Evolutionary conservation across 2,329 filamentous ascomycete species (phyloP).

Genomic region (Arthroderma sp.): DNA sequence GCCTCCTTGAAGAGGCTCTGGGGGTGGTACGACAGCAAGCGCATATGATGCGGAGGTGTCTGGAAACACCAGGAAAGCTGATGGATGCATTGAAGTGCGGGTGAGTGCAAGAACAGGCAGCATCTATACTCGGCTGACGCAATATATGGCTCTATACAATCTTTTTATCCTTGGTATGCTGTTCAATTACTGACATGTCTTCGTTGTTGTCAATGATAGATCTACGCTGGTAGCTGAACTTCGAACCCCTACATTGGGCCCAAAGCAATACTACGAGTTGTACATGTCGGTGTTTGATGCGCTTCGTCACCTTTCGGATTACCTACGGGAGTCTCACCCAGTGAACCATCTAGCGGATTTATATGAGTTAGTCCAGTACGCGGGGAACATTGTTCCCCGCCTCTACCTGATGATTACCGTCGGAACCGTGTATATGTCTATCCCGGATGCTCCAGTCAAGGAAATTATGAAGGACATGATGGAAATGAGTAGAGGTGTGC

Average conservation of each 20-base stretch:
- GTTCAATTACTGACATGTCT: neutral
- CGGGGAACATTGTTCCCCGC: constrained; percentile 90
- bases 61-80: constrained; percentile 93
- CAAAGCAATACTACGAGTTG: constrained; percentile 98
- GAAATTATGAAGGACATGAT: constrained; percentile 99
- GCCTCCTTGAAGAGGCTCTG: constrained; percentile 93
- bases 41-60: constrained; percentile 89
- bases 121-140: neutral
- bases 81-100: constrained; percentile 99
- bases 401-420: constrained; percentile 99
- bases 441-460: constrained; percentile 95
- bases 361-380: constrained; percentile 96
- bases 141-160: neutral
- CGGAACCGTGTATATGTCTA: constrained; percentile 96
- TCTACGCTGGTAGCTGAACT: constrained; percentile 98
- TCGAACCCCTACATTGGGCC: constrained; percentile 90
- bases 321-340: constrained; percentile 92
- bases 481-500: constrained; percentile 98
- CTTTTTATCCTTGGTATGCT: neutral
- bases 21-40: constrained; percentile 95
- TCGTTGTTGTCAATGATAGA: constrained; percentile 38
- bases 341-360: constrained; percentile 96
- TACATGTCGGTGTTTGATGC: constrained; percentile 99
- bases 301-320: constrained; percentile 86
- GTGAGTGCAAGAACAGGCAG: constrained; percentile 44